phyloP scores from a whole-genome alignment of 305 asterid genomes.

The Withania somnifera region DNA sequence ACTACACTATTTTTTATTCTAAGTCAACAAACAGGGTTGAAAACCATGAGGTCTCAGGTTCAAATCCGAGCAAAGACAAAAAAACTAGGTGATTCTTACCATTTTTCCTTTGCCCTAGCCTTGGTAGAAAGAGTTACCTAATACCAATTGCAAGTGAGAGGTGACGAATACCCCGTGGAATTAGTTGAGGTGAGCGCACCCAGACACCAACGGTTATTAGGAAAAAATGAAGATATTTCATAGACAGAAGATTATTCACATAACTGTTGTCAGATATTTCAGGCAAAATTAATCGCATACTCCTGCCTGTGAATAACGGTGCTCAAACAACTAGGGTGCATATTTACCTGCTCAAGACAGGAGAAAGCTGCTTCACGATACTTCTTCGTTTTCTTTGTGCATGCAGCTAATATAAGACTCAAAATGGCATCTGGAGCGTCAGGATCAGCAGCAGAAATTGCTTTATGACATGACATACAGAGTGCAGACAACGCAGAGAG shows the following conservation, averaged over 20 bases:
- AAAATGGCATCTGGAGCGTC: constrained; percentile 63
- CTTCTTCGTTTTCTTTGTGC: constrained; percentile 64
- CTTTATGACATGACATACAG: constrained; percentile 65
- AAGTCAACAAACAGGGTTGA: not conserved
- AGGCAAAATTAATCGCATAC: not conserved
- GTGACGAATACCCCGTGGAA: too few relatives aligned
- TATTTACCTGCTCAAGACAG: constrained; percentile 83
- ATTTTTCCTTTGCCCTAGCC: not conserved
- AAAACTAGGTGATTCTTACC: not conserved
- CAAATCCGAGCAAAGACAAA: not conserved
- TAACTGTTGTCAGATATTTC: not conserved
- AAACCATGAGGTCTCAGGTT: not conserved
- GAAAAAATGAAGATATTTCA: not conserved
- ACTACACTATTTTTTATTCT: too few relatives aligned
- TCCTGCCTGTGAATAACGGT: not conserved
- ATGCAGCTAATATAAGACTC: constrained; percentile 63
- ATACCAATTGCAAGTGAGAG: not conserved
- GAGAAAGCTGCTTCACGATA: constrained; percentile 88
- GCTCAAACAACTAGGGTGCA: not conserved
- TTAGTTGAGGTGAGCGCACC: too few relatives aligned
- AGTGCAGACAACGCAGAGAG: constrained; percentile 71
- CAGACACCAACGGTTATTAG: not conserved
- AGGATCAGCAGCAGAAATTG: constrained; percentile 56
- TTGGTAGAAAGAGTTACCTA: not conserved
- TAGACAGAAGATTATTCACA: not conserved